Evolutionary conservation across 345 rosid species (phyloP), one percentile per base, ranked within the genome.

Genomic region (Populus deltoides): DNA sequence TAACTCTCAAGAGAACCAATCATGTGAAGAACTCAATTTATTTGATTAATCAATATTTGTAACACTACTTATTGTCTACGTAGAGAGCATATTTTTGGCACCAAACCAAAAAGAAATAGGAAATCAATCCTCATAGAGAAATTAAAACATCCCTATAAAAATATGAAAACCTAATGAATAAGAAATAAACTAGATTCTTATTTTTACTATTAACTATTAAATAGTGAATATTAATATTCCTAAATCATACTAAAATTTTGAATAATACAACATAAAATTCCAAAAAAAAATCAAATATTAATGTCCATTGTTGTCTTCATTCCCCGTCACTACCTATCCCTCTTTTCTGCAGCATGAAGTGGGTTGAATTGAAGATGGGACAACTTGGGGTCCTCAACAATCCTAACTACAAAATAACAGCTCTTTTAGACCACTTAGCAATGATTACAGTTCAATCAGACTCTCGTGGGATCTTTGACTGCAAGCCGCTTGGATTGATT

Each of bases 341-440:
- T 66, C 31, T 77, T 63, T 78, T 66, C 53, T 85, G 80, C 87
- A 92, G 99, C 89, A 93, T 93, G 99, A 93, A 89, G 85, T 91
- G 98, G 99, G 94, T 96, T 82, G 99, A 92, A 85, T 76, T 96
- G 87, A 96, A 96, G 90, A 96, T 96, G 99, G 94, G 81, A 82
- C 94, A 96, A 80, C 94, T 96, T n/a, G 97, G 99, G 63, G 98
- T 93, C 25, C 88, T 96, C 29, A 83, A 77, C 84, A 91, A 96
- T 83, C 93, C 95, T 1, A 89, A 89, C 86, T 93, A 96, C 88
- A 96, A 96, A 86, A 88, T 96, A 84, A 93, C 97, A 9, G 97
- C 98, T 1, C 98, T 96, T 84, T 90, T 92, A 4, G 99, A 96
- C 82, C 94, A 90, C 85, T 79, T 89, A 80, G 98, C 97, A 25